A percentile compares a stretch with the other conserved stretches of the same genome.
phyloP scores from a whole-genome alignment of 768 basidiomycete genomes.

The Pleurotus sapidus region DNA sequence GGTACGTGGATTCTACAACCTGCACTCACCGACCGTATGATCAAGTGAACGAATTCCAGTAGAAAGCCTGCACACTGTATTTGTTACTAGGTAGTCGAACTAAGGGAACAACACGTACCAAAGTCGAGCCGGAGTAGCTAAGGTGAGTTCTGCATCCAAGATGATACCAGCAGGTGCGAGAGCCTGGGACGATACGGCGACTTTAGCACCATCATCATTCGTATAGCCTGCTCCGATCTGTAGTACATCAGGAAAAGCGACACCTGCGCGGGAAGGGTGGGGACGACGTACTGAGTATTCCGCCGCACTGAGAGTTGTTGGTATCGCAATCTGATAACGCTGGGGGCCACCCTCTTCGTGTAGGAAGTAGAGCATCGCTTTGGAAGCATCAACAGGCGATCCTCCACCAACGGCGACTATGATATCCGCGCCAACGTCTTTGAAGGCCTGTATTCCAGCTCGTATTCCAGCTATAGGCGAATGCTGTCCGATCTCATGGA shows the following conservation, averaged over 20 bases:
- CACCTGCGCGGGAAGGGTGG: background rate
- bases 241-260: slow-evolving; percentile 1
- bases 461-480: slow-evolving; percentile 66
- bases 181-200: slow-evolving; percentile 49
- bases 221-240: slow-evolving; percentile 71
- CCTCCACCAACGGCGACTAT: slow-evolving; percentile 79
- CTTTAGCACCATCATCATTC: slow-evolving; percentile 66
- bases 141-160: slow-evolving; percentile 72
- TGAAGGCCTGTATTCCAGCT: slow-evolving; percentile 53
- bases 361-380: slow-evolving; percentile 64
- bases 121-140: slow-evolving; percentile 69
- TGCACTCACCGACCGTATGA: slow-evolving; percentile 64
- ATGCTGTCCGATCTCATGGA: slow-evolving; percentile 73
- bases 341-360: slow-evolving; percentile 57
- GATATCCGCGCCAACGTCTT: slow-evolving; percentile 56
- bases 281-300: slow-evolving; percentile 58
- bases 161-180: slow-evolving; percentile 73
- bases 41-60: slow-evolving; percentile 79
- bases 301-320: slow-evolving; percentile 78
- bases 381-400: slow-evolving; percentile 76
- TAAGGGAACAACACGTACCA: slow-evolving; percentile 43
- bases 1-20: background rate
- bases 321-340: slow-evolving; percentile 71
- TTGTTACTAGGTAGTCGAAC: slow-evolving; percentile 9
- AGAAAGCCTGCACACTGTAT: slow-evolving; percentile 52